Percentiles rank a stretch among this genome's conserved stretches.
Conservation (phyloP, 2,329 filamentous ascomycete species). For the Sclerotinia spermophila region DNA sequence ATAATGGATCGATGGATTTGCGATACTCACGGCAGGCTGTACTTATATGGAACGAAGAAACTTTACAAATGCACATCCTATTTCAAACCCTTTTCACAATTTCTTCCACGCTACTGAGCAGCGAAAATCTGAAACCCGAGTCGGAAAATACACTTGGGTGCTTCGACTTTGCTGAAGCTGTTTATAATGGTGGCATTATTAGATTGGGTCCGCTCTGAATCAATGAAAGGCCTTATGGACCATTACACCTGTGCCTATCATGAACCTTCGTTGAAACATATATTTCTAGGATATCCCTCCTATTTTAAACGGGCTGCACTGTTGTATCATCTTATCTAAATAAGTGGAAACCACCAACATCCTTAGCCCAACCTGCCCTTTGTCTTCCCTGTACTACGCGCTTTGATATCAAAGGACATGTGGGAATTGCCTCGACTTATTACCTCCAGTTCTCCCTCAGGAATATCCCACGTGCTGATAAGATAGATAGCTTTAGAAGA, state of each 20-base stretch:
- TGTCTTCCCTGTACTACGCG: neutral
- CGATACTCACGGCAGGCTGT: constrained; percentile 1
- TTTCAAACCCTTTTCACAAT: neutral
- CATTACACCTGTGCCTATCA: neutral
- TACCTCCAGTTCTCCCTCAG: neutral
- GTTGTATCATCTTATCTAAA: neutral
- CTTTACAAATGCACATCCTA: neutral
- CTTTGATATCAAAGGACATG: neutral
- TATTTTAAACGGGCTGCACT: neutral
- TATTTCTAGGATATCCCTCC: neutral
- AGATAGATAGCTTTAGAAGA: constrained; percentile 17
- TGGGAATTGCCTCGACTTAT: neutral
- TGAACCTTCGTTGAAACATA: too few species aligned
- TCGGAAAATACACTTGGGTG: neutral
- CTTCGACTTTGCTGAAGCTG: neutral
- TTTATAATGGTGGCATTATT: neutral
- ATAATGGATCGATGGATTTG: neutral
- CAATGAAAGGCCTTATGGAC: neutral
- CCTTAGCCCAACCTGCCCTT: neutral
- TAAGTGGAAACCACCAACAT: neutral
- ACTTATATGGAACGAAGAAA: neutral
- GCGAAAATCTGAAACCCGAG: neutral
- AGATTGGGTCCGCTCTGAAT: neutral
- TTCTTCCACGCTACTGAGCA: neutral
- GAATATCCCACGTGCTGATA: constrained; percentile 20